A percentile compares a stretch with the other conserved stretches of the same genome.
Evolutionary conservation across 495 filamentous ascomycete genomes (phyloP).

Genomic region (Neurospora sp.): DNA sequence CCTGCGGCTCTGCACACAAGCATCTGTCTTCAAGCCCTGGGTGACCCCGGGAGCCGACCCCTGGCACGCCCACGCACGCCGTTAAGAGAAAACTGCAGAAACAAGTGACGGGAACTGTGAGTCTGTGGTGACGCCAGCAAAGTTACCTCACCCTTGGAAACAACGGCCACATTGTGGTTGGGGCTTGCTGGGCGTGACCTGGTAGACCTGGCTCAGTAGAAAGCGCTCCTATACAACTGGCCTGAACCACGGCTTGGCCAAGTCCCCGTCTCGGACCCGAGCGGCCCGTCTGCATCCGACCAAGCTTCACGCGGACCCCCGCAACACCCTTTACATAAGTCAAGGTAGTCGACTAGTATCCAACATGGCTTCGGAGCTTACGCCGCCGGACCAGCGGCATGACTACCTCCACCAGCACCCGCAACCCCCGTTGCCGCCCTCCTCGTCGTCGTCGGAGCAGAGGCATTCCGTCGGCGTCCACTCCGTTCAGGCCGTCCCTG

Average conservation of each 20-base stretch:
- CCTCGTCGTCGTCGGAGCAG: constrained; percentile 21
- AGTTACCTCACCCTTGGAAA: neutral
- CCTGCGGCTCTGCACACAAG: neutral
- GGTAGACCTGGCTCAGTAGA: neutral
- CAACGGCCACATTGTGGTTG: neutral
- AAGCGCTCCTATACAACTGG: neutral
- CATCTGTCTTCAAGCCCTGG: neutral
- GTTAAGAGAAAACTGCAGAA: neutral
- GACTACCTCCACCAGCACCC: neutral
- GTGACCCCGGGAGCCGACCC: neutral
- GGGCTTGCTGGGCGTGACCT: neutral
- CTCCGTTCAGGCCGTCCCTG: constrained; percentile 6
- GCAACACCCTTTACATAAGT: neutral
- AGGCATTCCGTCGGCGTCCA: constrained; percentile 5
- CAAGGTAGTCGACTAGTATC: neutral
- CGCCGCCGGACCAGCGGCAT: constrained; percentile 16
- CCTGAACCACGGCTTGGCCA: neutral
- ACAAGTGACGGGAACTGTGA: neutral
- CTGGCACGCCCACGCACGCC: neutral
- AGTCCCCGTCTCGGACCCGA: constrained; percentile 12
- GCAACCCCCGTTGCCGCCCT: constrained; percentile 7
- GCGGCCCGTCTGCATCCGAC: constrained; percentile 6
- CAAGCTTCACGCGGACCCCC: neutral
- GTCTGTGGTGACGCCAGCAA: neutral
- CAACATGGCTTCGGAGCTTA: constrained; percentile 20